Evolutionary conservation across 1,284 basidiomycete genomes (phyloP).

Genomic region (Sporisorium scitamineum): DNA sequence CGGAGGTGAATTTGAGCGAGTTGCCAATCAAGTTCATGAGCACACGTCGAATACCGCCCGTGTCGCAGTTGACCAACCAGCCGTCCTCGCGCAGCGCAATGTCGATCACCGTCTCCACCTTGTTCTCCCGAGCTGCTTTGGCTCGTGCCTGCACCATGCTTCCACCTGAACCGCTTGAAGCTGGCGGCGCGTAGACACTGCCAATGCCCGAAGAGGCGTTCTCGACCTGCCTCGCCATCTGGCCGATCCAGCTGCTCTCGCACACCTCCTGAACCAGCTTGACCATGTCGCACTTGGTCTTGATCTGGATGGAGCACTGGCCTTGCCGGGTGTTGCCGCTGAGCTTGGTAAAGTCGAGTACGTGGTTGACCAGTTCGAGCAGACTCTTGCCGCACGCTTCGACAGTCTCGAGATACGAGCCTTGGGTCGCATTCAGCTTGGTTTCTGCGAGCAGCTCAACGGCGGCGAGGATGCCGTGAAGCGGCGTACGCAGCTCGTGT

Average conservation of each 20-base stretch:
- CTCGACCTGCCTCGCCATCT: conserved; percentile 78
- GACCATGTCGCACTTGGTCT: conserved; percentile 76
- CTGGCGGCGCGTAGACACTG: conserved; percentile 84
- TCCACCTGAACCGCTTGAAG: not conserved
- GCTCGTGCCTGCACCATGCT: conserved; percentile 36
- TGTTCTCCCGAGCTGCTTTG: conserved; percentile 54
- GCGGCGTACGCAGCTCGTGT: conserved; percentile 76
- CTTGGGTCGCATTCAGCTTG: conserved; percentile 81
- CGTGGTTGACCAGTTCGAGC: conserved; percentile 84
- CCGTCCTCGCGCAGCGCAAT: conserved; percentile 81
- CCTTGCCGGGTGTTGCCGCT: conserved; percentile 76
- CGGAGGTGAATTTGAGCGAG: conserved; percentile 88
- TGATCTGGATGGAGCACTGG: conserved; percentile 28
- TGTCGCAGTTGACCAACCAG: conserved; percentile 90
- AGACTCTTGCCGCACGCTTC: conserved; percentile 71
- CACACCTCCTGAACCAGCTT: conserved; percentile 93
- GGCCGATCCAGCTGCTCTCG: conserved; percentile 94
- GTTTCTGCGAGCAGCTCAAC: conserved; percentile 89
- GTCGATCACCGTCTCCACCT: conserved; percentile 89
- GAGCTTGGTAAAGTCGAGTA: conserved; percentile 94
- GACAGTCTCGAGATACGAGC: conserved; percentile 84
- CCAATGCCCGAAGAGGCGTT: conserved; percentile 77
- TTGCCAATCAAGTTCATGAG: conserved; percentile 95
- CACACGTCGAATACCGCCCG: conserved; percentile 88
- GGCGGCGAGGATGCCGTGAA: conserved; percentile 80